These are phyloP conservation scores for Fusarium torreyae DNA, from an alignment of 2,329 filamentous ascomycete genomes.

Conservation along the genomic window DNA sequence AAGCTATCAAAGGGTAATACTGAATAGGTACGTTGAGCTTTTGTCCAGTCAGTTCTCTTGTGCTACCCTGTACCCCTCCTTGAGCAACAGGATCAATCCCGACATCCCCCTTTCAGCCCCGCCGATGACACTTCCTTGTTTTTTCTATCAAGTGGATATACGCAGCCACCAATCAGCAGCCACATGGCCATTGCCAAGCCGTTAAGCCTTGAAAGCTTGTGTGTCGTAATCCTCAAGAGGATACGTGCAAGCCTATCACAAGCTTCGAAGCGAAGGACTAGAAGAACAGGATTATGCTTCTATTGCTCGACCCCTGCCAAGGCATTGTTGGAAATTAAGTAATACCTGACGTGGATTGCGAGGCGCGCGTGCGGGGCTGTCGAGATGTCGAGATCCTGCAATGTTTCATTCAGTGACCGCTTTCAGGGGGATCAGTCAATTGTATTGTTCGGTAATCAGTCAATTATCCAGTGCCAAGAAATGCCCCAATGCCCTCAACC, in stretches of 20 bases:
- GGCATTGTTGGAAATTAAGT: slow-evolving; percentile 25
- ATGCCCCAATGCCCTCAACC: slow-evolving; percentile 16
- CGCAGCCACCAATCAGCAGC: slow-evolving; percentile 12
- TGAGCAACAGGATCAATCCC: not conserved
- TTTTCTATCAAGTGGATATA: slow-evolving; percentile 1
- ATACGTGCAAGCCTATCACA: too few relatives aligned
- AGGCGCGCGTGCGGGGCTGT: slow-evolving; percentile 6
- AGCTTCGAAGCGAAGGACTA: too few relatives aligned
- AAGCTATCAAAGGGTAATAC: too few relatives aligned
- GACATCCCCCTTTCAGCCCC: not conserved
- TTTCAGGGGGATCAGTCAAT: not conserved
- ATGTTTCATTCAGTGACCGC: slow-evolving; percentile 3
- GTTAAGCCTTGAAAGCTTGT: not conserved
- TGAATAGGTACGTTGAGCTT: too few relatives aligned
- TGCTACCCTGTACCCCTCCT: not conserved
- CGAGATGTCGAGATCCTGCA: not conserved
- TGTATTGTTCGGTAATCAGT: not conserved
- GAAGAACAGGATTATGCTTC: not conserved
- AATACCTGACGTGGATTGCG: slow-evolving; percentile 1
- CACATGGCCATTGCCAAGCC: slow-evolving; percentile 1
- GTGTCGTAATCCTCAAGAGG: not conserved
- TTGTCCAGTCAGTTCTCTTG: not conserved
- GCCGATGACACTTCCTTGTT: not conserved
- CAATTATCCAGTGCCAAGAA: slow-evolving; percentile 2
- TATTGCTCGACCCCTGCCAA: slow-evolving; percentile 19